Evolutionary conservation across 139 green algal genomes (phyloP).

Genomic region (Trebouxia sp.): DNA sequence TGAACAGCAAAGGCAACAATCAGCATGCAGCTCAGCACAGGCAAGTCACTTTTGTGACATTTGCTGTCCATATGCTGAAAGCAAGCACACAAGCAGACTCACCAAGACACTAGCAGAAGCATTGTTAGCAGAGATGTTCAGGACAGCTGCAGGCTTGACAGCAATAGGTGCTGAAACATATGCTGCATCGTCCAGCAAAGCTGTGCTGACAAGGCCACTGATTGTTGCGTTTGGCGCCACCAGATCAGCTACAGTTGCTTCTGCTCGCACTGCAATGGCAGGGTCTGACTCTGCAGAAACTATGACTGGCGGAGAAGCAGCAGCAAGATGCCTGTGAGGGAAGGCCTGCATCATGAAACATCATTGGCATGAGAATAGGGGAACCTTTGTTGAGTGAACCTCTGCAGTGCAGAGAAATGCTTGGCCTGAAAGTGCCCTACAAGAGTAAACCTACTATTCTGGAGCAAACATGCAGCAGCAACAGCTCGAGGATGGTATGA

Average conservation of each 20-base stretch:
- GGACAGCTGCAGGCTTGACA: neutral
- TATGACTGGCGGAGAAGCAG: neutral
- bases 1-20: too few relatives aligned
- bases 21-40: too few relatives aligned
- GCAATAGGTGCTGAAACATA: constrained; percentile 4
- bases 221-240: neutral
- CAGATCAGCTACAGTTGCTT: neutral
- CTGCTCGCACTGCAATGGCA: neutral
- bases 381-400: too few relatives aligned
- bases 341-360: too few relatives aligned
- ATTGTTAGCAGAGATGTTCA: constrained; percentile 14
- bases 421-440: too few relatives aligned
- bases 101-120: constrained; percentile 14
- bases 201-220: neutral
- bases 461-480: too few relatives aligned
- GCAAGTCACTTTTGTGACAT: too few relatives aligned
- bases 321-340: neutral
- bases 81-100: neutral
- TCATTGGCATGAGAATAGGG: too few relatives aligned
- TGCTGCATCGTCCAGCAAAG: neutral
- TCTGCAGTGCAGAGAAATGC: too few relatives aligned
- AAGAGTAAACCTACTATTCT: neutral
- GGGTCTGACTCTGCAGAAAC: neutral
- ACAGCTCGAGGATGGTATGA: too few relatives aligned
- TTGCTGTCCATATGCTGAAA: too few relatives aligned